Base-by-base conservation (phyloP, 768 basidiomycete genomes). In the Cantharellus anzutake region DNA sequence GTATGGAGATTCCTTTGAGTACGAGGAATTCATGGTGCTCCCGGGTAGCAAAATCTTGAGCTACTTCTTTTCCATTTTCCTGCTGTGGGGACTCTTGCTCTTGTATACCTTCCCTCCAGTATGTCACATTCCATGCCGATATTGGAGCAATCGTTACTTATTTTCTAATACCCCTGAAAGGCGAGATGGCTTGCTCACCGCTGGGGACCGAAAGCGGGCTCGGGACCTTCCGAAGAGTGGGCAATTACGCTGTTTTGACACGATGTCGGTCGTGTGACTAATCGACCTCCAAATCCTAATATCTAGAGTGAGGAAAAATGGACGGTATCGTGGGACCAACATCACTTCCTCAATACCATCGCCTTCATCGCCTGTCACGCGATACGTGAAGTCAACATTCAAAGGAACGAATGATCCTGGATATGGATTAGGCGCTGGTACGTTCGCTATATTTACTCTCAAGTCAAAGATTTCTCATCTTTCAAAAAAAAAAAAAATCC, bases 331-430 rank as follows among this genome's bases (percentile, higher is more conserved):
- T 48, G n/a, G 42, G 48, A 82, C 77, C 35, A 94, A 91, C 66
- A 71, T 90, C 59, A 84, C 88, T 0, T 76, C 74, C 2, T 80
- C 85, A 2, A 72, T 76, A 5, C 71, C 78, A 2, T 65, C 71
- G 5, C 71, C 75, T 2, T 37, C 52, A 14, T 62, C 66, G 41
- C 68, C 66, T 4, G 60, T 69, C 44, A 68, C 70, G 42, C 65
- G 79, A 14, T 68, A 79, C 51, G 81, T 82, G 37, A 77, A 82
- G 65, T 81, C 80, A 3, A 75, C 74, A 3, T 73, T 89, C 63
- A 76, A 73, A 55, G 83, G 80, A 1, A 71, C 78, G 41, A 86
- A 86, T 4, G 90, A 92, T 66, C 86, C 90, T 4, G 84, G 87
- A 3, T 88, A 87, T 69, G 66, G 71, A 2, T 70, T 78, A 2